Percentiles rank a stretch among this genome's conserved stretches.
These are phyloP conservation scores for Kalaharituber pfeilii DNA, from an alignment of 2,329 filamentous ascomycete genomes.

Conservation along the genomic window DNA sequence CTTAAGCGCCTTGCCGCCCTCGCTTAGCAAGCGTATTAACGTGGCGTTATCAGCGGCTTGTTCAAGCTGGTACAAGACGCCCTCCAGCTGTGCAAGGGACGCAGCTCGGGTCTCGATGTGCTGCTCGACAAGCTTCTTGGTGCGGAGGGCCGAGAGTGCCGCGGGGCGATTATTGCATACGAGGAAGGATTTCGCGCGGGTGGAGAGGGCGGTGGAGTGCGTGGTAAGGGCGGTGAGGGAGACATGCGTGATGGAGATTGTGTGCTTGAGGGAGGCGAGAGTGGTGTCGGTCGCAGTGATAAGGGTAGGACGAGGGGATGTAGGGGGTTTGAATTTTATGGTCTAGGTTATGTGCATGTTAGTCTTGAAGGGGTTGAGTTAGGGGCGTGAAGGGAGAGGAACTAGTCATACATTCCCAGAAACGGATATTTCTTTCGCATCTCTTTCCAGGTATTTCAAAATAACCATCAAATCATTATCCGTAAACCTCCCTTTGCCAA, in stretches of 20 bases:
- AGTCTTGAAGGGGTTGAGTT: slow-evolving; percentile 36
- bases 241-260: slow-evolving; percentile 48
- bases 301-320: not conserved
- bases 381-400: too few relatives aligned
- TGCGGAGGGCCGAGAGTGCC: slow-evolving; percentile 61
- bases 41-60: slow-evolving; percentile 72
- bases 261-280: slow-evolving; percentile 60
- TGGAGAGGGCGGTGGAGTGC: slow-evolving; percentile 34
- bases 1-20: slow-evolving; percentile 54
- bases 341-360: too few relatives aligned
- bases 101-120: slow-evolving; percentile 54
- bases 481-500: slow-evolving; percentile 33
- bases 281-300: slow-evolving; percentile 66
- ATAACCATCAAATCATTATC: slow-evolving; percentile 50
- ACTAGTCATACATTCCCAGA: too few relatives aligned
- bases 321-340: slow-evolving; percentile 50
- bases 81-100: slow-evolving; percentile 64
- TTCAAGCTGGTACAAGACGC: slow-evolving; percentile 66
- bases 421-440: slow-evolving; percentile 41
- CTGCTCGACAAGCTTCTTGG: slow-evolving; percentile 64
- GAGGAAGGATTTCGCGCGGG: slow-evolving; percentile 51
- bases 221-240: slow-evolving; percentile 48
- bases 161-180: slow-evolving; percentile 52
- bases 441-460: slow-evolving; percentile 49
- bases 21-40: slow-evolving; percentile 66